Conservation (phyloP, 2,329 filamentous ascomycete genomes). For the Aspergillus alliaceus region DNA sequence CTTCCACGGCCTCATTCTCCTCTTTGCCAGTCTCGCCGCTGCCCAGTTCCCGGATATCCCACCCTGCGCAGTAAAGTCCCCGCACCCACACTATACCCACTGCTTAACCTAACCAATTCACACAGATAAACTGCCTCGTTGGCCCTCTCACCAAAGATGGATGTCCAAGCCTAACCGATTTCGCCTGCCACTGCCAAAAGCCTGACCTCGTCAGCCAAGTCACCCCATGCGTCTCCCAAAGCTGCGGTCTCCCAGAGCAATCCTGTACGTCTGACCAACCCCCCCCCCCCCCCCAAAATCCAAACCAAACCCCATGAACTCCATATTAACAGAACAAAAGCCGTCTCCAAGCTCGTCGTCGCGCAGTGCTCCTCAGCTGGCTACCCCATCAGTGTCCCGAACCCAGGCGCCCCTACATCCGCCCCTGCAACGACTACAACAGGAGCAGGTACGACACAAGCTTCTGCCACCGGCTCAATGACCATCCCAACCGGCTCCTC, state of each 20-base stretch:
- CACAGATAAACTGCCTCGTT: conserved; percentile 50
- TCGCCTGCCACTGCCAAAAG: conserved; percentile 52
- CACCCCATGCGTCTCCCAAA: conserved; percentile 48
- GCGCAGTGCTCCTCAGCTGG: conserved; percentile 36
- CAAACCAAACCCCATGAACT: no score
- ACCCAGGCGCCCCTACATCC: conserved; percentile 12
- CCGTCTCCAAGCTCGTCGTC: conserved; percentile 38
- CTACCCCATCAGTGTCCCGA: conserved; percentile 37
- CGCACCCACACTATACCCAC: neutral
- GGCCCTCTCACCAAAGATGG: conserved; percentile 43
- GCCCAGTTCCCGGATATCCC: conserved; percentile 50
- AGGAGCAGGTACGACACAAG: neutral
- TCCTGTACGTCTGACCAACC: conserved; percentile 25
- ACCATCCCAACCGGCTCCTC: conserved; percentile 8
- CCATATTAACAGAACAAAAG: conserved; percentile 18
- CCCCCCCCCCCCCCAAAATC: neutral
- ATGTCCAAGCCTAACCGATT: conserved; percentile 49
- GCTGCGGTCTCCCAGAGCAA: conserved; percentile 42
- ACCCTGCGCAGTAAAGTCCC: conserved; percentile 44
- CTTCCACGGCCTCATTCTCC: conserved; percentile 30
- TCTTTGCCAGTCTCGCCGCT: conserved; percentile 46
- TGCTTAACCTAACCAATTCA: neutral
- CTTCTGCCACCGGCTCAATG: conserved; percentile 3
- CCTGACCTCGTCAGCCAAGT: conserved; percentile 42
- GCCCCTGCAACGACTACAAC: conserved; percentile 1